Evolutionary conservation across 192 early-diverging fungal genomes (phyloP).

Genomic region (Backusella circina): DNA sequence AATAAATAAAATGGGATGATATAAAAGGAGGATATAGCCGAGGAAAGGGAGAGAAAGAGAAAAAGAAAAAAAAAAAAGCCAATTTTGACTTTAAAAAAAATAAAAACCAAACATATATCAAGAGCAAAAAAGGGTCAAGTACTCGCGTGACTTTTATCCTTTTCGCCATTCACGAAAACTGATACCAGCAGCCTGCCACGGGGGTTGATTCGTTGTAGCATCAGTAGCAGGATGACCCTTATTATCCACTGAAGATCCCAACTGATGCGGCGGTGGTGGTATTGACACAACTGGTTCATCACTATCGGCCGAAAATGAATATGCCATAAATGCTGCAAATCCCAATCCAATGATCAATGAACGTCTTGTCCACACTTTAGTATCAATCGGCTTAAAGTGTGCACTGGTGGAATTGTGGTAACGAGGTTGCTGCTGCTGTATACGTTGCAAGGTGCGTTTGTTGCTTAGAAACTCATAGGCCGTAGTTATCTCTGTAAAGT

Average conservation of each 20-base stretch:
- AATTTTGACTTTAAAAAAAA: background rate
- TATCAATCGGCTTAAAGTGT: background rate
- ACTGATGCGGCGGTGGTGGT: background rate
- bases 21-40: background rate
- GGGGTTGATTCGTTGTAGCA: background rate
- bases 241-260: background rate
- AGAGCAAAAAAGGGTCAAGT: background rate
- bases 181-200: slow-evolving; percentile 1
- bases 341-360: background rate
- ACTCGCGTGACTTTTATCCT: background rate
- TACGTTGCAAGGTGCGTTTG: background rate
- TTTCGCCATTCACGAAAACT: slow-evolving; percentile 16
- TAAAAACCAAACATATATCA: background rate
- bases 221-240: background rate
- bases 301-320: background rate
- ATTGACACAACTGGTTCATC: background rate
- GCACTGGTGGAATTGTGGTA: background rate
- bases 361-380: background rate
- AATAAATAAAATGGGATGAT: background rate
- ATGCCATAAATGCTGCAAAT: background rate
- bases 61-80: background rate
- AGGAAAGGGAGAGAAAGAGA: background rate
- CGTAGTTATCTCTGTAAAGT: slow-evolving; percentile 24
- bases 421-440: background rate
- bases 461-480: slow-evolving; percentile 23